phyloP scores from a whole-genome alignment of 345 rosid genomes.

The Eucalyptus dawsonii region DNA sequence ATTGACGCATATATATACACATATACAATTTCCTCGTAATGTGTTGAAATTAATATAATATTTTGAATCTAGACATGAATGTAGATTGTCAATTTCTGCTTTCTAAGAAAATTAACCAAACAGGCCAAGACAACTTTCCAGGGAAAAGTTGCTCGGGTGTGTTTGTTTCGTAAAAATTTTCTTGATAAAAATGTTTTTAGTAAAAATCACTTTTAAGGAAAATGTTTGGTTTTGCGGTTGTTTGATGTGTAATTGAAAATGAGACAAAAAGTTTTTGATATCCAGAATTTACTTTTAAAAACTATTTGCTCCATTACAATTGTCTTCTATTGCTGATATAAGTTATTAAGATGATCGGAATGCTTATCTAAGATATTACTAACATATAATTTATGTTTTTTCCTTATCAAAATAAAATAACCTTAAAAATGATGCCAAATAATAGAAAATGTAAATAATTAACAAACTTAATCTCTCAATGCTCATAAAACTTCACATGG shows the following conservation, averaged over 20 bases:
- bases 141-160: neutral
- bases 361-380: neutral
- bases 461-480: neutral
- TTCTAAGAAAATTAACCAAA: neutral
- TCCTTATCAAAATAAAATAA: neutral
- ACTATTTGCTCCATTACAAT: neutral
- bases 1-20: too few species aligned
- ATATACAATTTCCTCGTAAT: too few species aligned
- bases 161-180: neutral
- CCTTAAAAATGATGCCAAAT: neutral
- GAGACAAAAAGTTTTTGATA: neutral
- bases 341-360: neutral
- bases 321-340: too few species aligned
- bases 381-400: neutral
- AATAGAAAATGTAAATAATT: neutral
- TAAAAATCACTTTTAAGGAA: too few species aligned
- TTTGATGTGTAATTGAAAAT: neutral
- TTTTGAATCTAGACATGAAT: neutral
- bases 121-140: neutral
- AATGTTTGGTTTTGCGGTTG: too few species aligned
- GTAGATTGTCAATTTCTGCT: neutral
- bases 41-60: too few species aligned
- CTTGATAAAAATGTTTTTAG: neutral
- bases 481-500: neutral
- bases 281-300: neutral